Percentiles rank a stretch among this genome's conserved stretches.
Evolutionary conservation across 495 filamentous ascomycete genomes (phyloP).

Genomic region (Hypoxylon fuscum): DNA sequence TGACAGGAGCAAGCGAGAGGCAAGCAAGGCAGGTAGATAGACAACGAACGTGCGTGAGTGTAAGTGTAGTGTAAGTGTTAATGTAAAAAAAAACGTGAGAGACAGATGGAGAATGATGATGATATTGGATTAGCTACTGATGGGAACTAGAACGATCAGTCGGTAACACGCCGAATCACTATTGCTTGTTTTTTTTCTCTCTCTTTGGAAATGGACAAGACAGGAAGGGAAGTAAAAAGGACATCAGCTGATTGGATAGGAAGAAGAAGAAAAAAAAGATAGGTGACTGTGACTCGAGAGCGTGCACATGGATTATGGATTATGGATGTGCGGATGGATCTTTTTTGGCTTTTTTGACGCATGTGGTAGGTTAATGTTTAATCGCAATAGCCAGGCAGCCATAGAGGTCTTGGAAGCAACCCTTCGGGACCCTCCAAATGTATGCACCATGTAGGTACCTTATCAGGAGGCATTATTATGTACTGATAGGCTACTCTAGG

Average conservation of each 20-base stretch:
- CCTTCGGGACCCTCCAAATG: too few relatives aligned
- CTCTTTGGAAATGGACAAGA: too few relatives aligned
- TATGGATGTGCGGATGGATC: slow-evolving; percentile 9
- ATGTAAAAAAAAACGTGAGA: not conserved
- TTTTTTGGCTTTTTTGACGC: too few relatives aligned
- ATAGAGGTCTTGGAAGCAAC: too few relatives aligned
- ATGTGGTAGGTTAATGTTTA: too few relatives aligned
- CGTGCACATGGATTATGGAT: slow-evolving; percentile 27
- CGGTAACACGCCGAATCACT: not conserved
- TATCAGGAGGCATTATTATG: too few relatives aligned
- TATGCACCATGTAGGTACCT: slow-evolving; percentile 25
- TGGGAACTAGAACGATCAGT: slow-evolving; percentile 17
- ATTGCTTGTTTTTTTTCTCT: too few relatives aligned
- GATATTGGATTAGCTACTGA: slow-evolving; percentile 15
- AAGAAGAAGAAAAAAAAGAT: too few relatives aligned
- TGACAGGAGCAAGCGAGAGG: too few relatives aligned
- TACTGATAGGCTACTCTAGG: not conserved
- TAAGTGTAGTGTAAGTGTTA: not conserved
- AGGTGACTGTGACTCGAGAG: slow-evolving; percentile 17
- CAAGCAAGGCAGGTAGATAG: not conserved
- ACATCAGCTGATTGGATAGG: slow-evolving; percentile 33
- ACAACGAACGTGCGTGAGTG: slow-evolving; percentile 3
- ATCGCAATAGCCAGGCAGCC: too few relatives aligned
- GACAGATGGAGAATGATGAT: slow-evolving; percentile 12
- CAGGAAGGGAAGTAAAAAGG: slow-evolving; percentile 23